Evolutionary conservation across 129 eudicot species (phyloP), one percentile per base, ranked within the genome.

Genomic region (Deinandra increscens): DNA sequence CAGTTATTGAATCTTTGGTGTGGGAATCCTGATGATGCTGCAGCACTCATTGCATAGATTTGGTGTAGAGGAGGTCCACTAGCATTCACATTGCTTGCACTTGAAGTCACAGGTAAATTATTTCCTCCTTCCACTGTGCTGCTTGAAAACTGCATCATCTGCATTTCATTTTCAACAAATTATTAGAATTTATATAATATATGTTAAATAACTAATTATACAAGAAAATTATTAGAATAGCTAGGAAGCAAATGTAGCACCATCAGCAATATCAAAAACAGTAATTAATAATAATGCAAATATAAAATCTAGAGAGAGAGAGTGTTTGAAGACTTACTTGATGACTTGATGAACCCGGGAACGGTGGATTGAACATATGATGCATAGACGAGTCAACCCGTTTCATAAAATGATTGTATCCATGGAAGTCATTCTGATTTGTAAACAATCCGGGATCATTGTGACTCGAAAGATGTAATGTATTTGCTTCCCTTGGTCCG

Each of bases 11-110:
- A 67, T 79, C 72, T 73, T 60, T 67, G 81, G 14, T 76, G 89
- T 61, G 83, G 95, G 97, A 89, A 94, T 94, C 99, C 90, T 94
- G 99, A 94, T 89, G 99, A 94, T 94, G 97, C 99, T 94, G 97
- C 96, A 87, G 93, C 92, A 84, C 75, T 49, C 55, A 76, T 80
- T 60, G 85, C 84, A 72, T 72, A 81, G 39, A 81, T 12, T 66
- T 77, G 93, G 70, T 69, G 71, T 36, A n/a, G n/a, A 74, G 79
- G 78, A 58, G 75, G 69, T 42, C 60, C 79, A 54, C 53, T 55
- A 34, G 22, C 55, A 74, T 74, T 74, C 17, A 53, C 68, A 76
- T 76, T 76, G 31, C 70, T 68, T 69, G 70, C 80, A 58, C 53
- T 58, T 60, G 80, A 75, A 59, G 69, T 41, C 50, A 60, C 69